Conservation (phyloP, 2,329 filamentous ascomycete species). For the Paramyrothecium roridum region DNA sequence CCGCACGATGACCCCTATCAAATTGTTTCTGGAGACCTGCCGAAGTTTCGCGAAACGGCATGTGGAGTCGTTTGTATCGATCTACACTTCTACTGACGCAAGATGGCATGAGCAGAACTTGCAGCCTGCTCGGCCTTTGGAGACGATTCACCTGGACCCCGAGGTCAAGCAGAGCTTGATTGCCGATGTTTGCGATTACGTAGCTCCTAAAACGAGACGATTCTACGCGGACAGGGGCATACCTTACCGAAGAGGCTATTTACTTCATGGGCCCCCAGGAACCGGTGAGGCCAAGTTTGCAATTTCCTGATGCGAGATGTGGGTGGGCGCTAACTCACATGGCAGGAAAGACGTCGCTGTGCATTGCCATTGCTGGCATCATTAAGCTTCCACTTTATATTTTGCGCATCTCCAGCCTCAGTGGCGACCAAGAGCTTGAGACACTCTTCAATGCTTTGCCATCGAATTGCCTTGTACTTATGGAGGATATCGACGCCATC, state of each 20-base stretch:
- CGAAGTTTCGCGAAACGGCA: not conserved
- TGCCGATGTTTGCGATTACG: conserved; percentile 11
- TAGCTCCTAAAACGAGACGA: conserved; percentile 8
- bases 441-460: not conserved
- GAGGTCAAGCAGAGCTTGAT: conserved; percentile 10
- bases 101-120: not conserved
- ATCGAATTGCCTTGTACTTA: conserved; percentile 1
- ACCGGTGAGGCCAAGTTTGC: conserved; percentile 9
- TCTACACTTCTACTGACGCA: not conserved
- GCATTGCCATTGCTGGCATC: not conserved
- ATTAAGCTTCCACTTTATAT: conserved; percentile 1
- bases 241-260: conserved; percentile 15
- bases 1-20: not conserved
- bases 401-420: not conserved
- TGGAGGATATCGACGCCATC: conserved; percentile 7
- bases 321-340: no score
- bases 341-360: conserved; percentile 1
- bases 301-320: no score
- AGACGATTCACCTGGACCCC: conserved; percentile 12
- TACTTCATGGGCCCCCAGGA: conserved; percentile 14
- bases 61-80: not conserved
- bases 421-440: not conserved
- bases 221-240: conserved; percentile 13
- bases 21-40: not conserved
- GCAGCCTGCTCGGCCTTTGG: conserved; percentile 7